phyloP scores from a whole-genome alignment of 139 green algal species.

The Limnomonas spitsbergensis region DNA sequence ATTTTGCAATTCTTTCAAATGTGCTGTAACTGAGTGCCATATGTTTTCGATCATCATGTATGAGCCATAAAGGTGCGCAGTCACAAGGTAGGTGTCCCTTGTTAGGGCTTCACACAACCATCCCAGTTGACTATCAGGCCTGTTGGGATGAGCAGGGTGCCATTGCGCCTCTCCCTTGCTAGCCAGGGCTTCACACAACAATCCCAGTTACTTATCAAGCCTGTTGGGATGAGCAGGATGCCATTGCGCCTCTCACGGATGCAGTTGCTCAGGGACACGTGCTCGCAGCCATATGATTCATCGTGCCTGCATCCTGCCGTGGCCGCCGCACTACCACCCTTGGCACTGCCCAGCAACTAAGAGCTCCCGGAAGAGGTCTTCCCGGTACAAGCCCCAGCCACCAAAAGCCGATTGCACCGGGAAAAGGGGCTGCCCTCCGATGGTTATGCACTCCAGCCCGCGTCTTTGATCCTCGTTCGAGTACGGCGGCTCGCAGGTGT shows the following conservation, averaged over 20 bases:
- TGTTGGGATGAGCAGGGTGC: too few relatives aligned
- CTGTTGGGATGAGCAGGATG: not conserved
- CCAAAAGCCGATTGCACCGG: not conserved
- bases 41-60: too few relatives aligned
- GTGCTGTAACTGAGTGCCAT: too few relatives aligned
- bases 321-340: too few relatives aligned
- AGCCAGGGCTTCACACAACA: too few relatives aligned
- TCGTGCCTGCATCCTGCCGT: not conserved
- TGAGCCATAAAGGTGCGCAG: too few relatives aligned
- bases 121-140: not conserved
- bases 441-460: not conserved
- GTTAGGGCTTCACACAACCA: too few relatives aligned
- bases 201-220: not conserved
- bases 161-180: too few relatives aligned
- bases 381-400: not conserved
- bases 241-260: not conserved
- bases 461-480: not conserved
- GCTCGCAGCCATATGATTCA: not conserved
- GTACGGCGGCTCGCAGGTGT: not conserved
- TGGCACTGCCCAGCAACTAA: not conserved
- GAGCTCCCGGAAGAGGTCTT: not conserved
- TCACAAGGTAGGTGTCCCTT: too few relatives aligned
- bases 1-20: too few relatives aligned
- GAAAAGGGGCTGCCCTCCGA: not conserved
- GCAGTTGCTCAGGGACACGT: not conserved